phyloP scores from a whole-genome alignment of 306 rosid genomes.

The Ormosia emarginata region DNA sequence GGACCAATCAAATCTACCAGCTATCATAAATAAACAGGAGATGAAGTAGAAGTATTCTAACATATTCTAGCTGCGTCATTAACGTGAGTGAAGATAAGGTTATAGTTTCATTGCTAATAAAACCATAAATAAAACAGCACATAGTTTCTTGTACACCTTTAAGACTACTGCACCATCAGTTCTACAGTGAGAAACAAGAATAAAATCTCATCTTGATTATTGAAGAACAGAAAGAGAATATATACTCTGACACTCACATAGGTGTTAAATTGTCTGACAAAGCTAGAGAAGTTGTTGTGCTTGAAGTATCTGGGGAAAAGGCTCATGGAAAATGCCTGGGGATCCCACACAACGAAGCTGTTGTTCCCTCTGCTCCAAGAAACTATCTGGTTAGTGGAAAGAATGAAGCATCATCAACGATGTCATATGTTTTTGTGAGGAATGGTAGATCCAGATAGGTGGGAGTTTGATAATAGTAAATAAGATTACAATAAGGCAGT shows the following conservation, averaged over 20 bases:
- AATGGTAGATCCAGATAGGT: slow-evolving; percentile 45
- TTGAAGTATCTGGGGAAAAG: slow-evolving; percentile 80
- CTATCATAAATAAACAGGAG: neutral
- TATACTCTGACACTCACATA: slow-evolving; percentile 62
- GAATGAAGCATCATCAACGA: slow-evolving; percentile 47
- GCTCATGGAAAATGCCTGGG: slow-evolving; percentile 46
- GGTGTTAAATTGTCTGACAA: slow-evolving; percentile 75
- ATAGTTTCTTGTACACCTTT: neutral
- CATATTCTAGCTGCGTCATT: neutral
- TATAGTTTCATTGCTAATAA: neutral
- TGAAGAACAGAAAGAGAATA: neutral
- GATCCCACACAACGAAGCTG: slow-evolving; percentile 77
- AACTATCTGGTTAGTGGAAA: slow-evolving; percentile 48
- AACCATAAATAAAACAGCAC: neutral
- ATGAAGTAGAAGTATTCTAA: neutral
- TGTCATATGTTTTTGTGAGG: slow-evolving; percentile 68
- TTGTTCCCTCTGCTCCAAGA: slow-evolving; percentile 73
- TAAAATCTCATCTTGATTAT: neutral
- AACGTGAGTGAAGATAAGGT: neutral
- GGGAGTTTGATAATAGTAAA: too few relatives aligned
- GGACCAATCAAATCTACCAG: slow-evolving; percentile 10
- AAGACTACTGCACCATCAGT: neutral
- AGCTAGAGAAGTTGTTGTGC: slow-evolving; percentile 82
- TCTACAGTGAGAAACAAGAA: neutral
- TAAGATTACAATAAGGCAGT: too few relatives aligned